Conservation (phyloP, 179 eudicot genomes). For the Camellia oleifera region DNA sequence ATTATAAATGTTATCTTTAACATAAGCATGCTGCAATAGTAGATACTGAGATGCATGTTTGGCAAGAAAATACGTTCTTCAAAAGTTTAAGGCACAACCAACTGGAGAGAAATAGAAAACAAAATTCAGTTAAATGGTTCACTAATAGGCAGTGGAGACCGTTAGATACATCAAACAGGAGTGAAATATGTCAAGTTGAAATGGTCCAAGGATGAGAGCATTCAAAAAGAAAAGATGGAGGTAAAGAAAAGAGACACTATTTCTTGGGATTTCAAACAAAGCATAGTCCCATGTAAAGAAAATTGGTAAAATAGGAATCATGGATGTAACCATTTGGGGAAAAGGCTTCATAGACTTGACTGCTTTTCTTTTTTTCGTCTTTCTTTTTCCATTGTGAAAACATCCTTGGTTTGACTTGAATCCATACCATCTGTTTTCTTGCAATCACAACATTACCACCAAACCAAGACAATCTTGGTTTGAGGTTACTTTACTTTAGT, state of each 20-base stretch:
- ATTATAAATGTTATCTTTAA: background rate
- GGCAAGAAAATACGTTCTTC: background rate
- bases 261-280: background rate
- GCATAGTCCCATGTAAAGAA: background rate
- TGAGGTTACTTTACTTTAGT: background rate
- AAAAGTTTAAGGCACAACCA: background rate
- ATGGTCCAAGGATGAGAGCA: background rate
- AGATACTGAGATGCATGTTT: background rate
- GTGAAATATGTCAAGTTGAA: background rate
- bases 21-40: background rate
- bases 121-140: background rate
- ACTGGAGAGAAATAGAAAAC: background rate
- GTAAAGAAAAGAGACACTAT: background rate
- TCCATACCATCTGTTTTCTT: background rate
- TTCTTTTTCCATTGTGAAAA: background rate
- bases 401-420: background rate
- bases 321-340: background rate
- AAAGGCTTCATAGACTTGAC: background rate
- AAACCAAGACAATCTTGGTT: conserved; percentile 3
- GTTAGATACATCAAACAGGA: background rate
- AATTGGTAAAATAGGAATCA: background rate
- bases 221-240: background rate
- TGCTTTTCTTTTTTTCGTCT: background rate
- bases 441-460: background rate
- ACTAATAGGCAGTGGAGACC: background rate